phyloP scores from a whole-genome alignment of 2,329 filamentous ascomycete species.

The Scedosporium aurantiacum region DNA sequence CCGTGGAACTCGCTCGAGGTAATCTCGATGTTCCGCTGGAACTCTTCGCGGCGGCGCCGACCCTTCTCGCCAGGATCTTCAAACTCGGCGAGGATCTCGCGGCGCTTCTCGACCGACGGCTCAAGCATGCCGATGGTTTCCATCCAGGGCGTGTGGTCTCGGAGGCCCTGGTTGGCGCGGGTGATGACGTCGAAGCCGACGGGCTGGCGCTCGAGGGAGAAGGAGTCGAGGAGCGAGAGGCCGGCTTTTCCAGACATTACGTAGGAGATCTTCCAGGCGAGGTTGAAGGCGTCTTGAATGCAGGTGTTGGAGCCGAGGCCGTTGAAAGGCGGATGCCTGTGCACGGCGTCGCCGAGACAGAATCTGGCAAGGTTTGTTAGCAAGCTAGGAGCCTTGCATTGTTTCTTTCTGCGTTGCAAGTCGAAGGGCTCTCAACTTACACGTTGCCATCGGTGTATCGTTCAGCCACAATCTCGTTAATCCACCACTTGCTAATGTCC shows the following conservation, averaged over 20 bases:
- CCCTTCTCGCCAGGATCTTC: conserved; percentile 25
- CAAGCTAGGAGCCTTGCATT: background rate
- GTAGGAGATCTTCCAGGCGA: conserved; percentile 44
- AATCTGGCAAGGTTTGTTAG: conserved; percentile 21
- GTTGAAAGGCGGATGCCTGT: conserved; percentile 46
- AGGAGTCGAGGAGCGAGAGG: conserved; percentile 29
- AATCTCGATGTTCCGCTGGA: conserved; percentile 29
- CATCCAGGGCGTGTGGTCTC: conserved; percentile 37
- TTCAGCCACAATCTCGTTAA: conserved; percentile 51
- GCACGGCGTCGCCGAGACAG: conserved; percentile 46
- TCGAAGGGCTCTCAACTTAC: conserved; percentile 15
- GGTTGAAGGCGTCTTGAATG: conserved; percentile 44
- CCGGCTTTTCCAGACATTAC: conserved; percentile 23
- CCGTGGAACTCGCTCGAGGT: conserved; percentile 40
- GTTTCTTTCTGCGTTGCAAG: too few species aligned
- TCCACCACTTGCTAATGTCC: conserved; percentile 44
- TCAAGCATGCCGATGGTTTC: conserved; percentile 32
- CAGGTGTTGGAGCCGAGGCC: conserved; percentile 49
- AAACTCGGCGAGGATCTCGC: conserved; percentile 27
- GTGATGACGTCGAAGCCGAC: conserved; percentile 36
- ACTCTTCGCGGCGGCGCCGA: conserved; percentile 21
- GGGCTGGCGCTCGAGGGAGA: conserved; percentile 35
- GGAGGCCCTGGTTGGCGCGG: conserved; percentile 45
- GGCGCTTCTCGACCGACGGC: conserved; percentile 25
- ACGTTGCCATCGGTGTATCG: conserved; percentile 36